A percentile compares a stretch with the other conserved stretches of the same genome.
phyloP scores from a whole-genome alignment of 352 stramenopile species.

The Phytophthora melonis region DNA sequence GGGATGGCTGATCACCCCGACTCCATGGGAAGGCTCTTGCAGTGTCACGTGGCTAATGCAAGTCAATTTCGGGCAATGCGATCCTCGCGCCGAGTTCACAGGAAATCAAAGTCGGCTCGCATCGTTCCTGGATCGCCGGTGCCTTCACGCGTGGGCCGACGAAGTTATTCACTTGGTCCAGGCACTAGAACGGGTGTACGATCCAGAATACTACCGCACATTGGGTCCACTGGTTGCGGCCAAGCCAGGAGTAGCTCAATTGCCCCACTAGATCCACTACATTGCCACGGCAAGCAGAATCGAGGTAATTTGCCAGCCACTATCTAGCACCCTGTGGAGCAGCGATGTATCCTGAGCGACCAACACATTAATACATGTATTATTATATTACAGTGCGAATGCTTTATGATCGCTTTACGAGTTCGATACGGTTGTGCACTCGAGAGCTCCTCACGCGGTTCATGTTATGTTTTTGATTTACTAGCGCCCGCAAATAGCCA shows the following conservation, averaged over 20 bases:
- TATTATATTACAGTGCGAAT: background rate
- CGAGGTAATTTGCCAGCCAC: background rate
- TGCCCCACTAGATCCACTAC: background rate
- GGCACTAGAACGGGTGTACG: conserved; percentile 55
- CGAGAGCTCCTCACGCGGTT: background rate
- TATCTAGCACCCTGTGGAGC: no score
- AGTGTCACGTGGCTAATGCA: conserved; percentile 86
- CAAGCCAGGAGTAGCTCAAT: background rate
- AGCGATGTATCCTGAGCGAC: no score
- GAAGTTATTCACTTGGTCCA: conserved; percentile 60
- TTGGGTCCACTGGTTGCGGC: conserved; percentile 51
- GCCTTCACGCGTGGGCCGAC: conserved; percentile 59
- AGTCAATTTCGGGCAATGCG: conserved; percentile 74
- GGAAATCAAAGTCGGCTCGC: conserved; percentile 42
- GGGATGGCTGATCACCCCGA: conserved; percentile 73
- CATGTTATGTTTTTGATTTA: conserved; percentile 3
- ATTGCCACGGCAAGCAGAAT: background rate
- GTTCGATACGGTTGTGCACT: background rate
- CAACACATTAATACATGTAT: no score
- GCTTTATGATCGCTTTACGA: background rate
- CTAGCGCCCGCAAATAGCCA: background rate
- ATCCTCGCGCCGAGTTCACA: conserved; percentile 64
- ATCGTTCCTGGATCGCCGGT: conserved; percentile 45
- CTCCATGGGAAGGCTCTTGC: conserved; percentile 66
- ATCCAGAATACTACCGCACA: conserved; percentile 61